Conservation (phyloP, 345 rosid genomes). For the Litchi chinensis region DNA sequence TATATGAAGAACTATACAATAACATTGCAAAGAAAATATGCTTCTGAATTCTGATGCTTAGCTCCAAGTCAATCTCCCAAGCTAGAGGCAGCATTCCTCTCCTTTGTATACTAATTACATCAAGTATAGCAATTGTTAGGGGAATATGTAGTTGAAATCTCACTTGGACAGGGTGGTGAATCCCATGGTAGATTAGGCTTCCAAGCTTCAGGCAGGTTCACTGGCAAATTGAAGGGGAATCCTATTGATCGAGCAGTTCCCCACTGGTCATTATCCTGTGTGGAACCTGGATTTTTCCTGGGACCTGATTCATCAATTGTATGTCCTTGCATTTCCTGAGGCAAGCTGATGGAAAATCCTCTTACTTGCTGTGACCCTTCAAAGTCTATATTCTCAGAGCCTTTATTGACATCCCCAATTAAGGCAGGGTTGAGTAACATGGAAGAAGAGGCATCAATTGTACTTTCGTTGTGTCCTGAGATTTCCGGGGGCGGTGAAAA, state of each 20-base stretch:
- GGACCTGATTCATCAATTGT: constrained; percentile 25
- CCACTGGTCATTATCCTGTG: constrained; percentile 32
- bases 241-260: constrained; percentile 36
- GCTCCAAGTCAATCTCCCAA: constrained; percentile 13
- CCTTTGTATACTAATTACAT: constrained; percentile 8
- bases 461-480: constrained; percentile 28
- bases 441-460: constrained; percentile 33
- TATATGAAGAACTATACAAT: constrained; percentile 31
- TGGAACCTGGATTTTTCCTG: constrained; percentile 29
- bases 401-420: constrained; percentile 20
- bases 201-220: constrained; percentile 35
- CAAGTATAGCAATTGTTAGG: constrained; percentile 54
- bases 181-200: constrained; percentile 50
- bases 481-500: constrained; percentile 42
- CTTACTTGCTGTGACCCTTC: constrained; percentile 37
- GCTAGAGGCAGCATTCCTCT: neutral
- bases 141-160: constrained; percentile 56
- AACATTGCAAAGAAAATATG: constrained; percentile 15
- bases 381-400: constrained; percentile 27
- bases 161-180: constrained; percentile 49
- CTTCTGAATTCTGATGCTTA: neutral
- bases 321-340: constrained; percentile 41
- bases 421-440: constrained; percentile 32
- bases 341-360: constrained; percentile 43
- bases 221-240: constrained; percentile 63